These are phyloP conservation scores for Wickerhamiella allomyrinae DNA, from an alignment of 805 yeast species.

Conservation along the genomic window DNA sequence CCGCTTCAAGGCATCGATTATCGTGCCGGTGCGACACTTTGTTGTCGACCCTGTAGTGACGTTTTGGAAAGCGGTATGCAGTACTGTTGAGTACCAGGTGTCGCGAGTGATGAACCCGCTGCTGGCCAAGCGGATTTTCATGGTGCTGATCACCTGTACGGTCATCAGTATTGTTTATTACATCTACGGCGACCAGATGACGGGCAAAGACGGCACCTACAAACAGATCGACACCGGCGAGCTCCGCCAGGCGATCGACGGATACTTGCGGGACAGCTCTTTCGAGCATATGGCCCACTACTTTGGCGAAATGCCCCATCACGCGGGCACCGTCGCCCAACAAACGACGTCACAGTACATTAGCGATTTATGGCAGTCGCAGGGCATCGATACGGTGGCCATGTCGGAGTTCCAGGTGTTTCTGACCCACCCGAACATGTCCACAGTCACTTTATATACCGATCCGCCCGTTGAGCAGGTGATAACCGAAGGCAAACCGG, in stretches of 20 bases:
- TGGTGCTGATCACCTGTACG: constrained; percentile 50
- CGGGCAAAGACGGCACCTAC: constrained; percentile 22
- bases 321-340: constrained; percentile 83
- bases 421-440: constrained; percentile 48
- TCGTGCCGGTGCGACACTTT: constrained; percentile 28
- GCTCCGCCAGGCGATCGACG: constrained; percentile 35
- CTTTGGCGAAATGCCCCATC: constrained; percentile 67
- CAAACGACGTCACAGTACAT: constrained; percentile 54
- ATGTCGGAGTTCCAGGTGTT: constrained; percentile 39
- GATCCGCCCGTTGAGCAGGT: constrained; percentile 19
- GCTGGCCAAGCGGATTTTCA: constrained; percentile 61
- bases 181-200: constrained; percentile 16
- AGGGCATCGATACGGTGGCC: constrained; percentile 40
- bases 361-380: constrained; percentile 40
- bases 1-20: constrained; percentile 16
- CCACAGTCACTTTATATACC: constrained; percentile 19
- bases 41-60: constrained; percentile 37
- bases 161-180: constrained; percentile 46
- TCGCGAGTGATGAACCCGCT: constrained; percentile 72
- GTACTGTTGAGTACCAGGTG: constrained; percentile 42
- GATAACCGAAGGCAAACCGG: constrained; percentile 25
- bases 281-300: constrained; percentile 58
- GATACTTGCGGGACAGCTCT: constrained; percentile 39
- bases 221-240: constrained; percentile 44
- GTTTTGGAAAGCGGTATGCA: constrained; percentile 22